These are phyloP conservation scores for Musa troglodytarum DNA, from an alignment of 176 grass and related monocot species.

Conservation along the genomic window DNA sequence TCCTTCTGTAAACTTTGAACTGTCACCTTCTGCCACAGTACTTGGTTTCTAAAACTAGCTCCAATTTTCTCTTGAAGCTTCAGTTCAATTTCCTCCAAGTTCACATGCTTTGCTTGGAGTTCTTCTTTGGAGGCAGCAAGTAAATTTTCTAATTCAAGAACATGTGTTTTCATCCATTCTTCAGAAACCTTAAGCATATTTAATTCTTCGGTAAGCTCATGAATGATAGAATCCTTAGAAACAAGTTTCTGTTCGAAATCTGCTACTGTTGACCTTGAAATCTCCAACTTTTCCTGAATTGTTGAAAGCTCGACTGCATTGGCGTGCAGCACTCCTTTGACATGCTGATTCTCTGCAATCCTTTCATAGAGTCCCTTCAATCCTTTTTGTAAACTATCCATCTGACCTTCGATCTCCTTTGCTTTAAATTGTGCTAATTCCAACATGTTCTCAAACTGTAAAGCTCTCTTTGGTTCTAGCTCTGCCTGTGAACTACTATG, in stretches of 20 bases:
- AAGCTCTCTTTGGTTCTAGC: constrained; percentile 52
- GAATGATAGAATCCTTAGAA: constrained; percentile 8
- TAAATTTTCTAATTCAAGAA: constrained; percentile 3
- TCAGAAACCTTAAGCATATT: neutral
- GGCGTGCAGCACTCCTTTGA: constrained; percentile 51
- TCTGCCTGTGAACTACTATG: constrained; percentile 52
- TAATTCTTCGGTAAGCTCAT: constrained; percentile 1
- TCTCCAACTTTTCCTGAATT: constrained; percentile 49
- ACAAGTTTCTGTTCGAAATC: constrained; percentile 7
- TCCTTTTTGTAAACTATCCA: constrained; percentile 51
- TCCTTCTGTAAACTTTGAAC: constrained; percentile 6
- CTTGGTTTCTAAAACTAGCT: neutral
- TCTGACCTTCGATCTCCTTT: constrained; percentile 68
- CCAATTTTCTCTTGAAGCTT: constrained; percentile 50
- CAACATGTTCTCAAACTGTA: constrained; percentile 67
- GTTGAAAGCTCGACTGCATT: constrained; percentile 48
- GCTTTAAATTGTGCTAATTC: constrained; percentile 40
- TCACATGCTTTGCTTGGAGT: constrained; percentile 18
- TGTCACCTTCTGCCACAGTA: neutral
- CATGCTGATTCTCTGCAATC: constrained; percentile 37
- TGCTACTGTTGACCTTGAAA: constrained; percentile 31
- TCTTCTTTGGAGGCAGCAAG: constrained; percentile 2
- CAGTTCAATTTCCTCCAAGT: constrained; percentile 41
- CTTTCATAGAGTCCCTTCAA: constrained; percentile 50
- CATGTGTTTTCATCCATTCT: neutral